phyloP scores from a whole-genome alignment of 306 rosid species.

The Dalbergia cultrata region DNA sequence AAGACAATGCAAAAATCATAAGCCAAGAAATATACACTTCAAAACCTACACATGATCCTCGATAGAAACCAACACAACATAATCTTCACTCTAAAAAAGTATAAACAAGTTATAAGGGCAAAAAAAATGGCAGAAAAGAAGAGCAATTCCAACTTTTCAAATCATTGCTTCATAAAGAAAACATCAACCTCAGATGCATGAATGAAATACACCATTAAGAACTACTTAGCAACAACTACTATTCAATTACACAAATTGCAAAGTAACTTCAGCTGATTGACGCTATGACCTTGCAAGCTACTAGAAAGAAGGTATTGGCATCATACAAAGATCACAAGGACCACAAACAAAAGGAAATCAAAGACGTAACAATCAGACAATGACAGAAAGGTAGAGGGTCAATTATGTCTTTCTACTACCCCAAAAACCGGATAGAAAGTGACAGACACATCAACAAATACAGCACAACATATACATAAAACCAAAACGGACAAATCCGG shows the following conservation, averaged over 20 bases:
- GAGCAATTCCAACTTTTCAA: constrained; percentile 18
- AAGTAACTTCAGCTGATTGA: constrained; percentile 33
- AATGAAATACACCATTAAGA: constrained; percentile 19
- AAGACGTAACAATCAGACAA: constrained; percentile 28
- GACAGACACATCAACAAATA: constrained; percentile 32
- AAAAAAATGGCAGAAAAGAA: background rate
- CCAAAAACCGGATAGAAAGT: constrained; percentile 37
- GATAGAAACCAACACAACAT: background rate
- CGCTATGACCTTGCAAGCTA: background rate
- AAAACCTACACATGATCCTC: constrained; percentile 4
- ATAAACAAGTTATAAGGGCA: background rate
- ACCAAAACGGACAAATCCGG: constrained; percentile 36
- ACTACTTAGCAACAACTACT: background rate
- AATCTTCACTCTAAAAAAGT: background rate
- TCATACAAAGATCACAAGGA: constrained; percentile 32
- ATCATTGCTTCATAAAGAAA: constrained; percentile 17
- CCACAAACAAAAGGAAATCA: constrained; percentile 38
- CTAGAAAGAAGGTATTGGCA: constrained; percentile 18
- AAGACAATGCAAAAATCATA: constrained; percentile 13
- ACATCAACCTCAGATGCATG: constrained; percentile 31
- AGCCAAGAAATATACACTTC: constrained; percentile 4
- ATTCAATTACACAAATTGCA: constrained; percentile 16
- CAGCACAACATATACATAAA: constrained; percentile 34
- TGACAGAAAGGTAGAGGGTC: constrained; percentile 51
- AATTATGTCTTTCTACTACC: constrained; percentile 53